Percentiles rank a stretch among this genome's conserved stretches.
Conservation (phyloP, 139 green algal species). For the Chlorella sp. region DNA sequence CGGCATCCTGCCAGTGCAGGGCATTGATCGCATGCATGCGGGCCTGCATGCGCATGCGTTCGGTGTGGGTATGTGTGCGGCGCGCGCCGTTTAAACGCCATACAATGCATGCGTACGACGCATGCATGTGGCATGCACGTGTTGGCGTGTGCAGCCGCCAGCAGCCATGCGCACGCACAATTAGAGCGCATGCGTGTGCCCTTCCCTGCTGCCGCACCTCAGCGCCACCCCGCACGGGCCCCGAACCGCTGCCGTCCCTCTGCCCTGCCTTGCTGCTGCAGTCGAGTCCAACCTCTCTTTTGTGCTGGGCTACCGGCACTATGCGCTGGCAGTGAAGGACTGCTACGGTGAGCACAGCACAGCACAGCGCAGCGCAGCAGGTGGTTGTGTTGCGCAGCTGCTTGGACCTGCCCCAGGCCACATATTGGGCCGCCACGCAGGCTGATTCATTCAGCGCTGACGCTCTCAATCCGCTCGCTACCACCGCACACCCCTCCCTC, state of each 20-base stretch:
- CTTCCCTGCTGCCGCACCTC: too few species aligned
- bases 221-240: too few species aligned
- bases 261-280: not conserved
- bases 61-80: too few species aligned
- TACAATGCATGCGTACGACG: too few species aligned
- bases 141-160: too few species aligned
- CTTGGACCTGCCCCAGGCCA: not conserved
- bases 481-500: too few species aligned
- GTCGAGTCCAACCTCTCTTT: constrained; percentile 48
- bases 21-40: not conserved
- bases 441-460: not conserved
- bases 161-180: too few species aligned
- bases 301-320: constrained; percentile 52
- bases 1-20: not conserved
- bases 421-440: not conserved
- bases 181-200: too few species aligned
- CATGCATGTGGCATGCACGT: too few species aligned
- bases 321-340: constrained; percentile 53
- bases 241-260: not conserved
- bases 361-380: not conserved
- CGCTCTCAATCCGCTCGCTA: too few species aligned
- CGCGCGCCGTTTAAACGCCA: too few species aligned
- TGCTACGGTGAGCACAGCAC: constrained; percentile 6
- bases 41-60: not conserved
- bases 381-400: not conserved